Evolutionary conservation across 23 red algal species (phyloP), one percentile per base, ranked within the genome.

Genomic region (Gracilaria domingensis): DNA sequence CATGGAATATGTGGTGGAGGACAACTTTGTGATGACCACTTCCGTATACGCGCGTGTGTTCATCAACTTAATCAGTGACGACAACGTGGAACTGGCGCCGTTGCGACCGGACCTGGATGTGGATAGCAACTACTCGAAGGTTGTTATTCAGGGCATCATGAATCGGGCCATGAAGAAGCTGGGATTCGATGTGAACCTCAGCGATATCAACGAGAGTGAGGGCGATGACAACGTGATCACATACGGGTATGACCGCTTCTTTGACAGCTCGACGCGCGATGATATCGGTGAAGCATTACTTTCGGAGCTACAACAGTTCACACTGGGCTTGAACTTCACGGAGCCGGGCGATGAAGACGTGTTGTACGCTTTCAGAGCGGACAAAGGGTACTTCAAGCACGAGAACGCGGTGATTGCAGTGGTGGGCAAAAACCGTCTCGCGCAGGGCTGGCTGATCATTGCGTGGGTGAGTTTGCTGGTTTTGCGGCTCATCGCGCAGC

Each of bases 401-500:
- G 62, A 67, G 24, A 30, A 67, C 33, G n/a, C 62, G 13, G 62
- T 67, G 62, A 67, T 67, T 25, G 62, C 62, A 1, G 62, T 67
- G 62, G 62, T 67, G 62, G 62, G 62, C 12, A 12, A 21, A 28
- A 67, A 67, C 11, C 26, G 62, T 1, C 62, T 67, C 16, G 62
- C 62, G 20, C 62, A 67, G 62, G 62, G 62, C 8, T 67, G 62
- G 62, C 62, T 67, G 12, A 67, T 67, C 6, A 67, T 67, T 21
- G 62, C 62, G 33, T 67, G 62, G 62, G 26, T 67, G 62, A 25
- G n/a, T 1, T 25, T 67, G 62, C 62, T 67, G 2, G 24, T 67
- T 0, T 11, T 67, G 33, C 62, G 62, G 24, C 62, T 67, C 16
- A 67, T 67, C 20, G 62, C 28, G 62, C 62, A 67, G 33, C 62